Percentiles rank a stretch among this genome's conserved stretches.
These are phyloP conservation scores for Hypoxylon sp. DNA, from an alignment of 2,329 filamentous ascomycete species.

Conservation along the genomic window DNA sequence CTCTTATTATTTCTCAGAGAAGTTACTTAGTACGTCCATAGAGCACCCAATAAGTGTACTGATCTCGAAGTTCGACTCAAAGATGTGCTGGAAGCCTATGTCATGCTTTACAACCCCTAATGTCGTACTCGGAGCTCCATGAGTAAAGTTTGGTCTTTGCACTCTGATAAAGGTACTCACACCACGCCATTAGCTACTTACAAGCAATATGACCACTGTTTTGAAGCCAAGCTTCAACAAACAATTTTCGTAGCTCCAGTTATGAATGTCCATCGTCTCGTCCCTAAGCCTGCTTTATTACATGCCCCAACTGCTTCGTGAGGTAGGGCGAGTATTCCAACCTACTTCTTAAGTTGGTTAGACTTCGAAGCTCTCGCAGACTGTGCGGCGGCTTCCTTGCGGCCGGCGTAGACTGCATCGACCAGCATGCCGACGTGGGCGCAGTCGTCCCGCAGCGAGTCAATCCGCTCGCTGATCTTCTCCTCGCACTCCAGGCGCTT, in stretches of 20 bases:
- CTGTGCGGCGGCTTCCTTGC: constrained; percentile 31
- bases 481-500: constrained; percentile 35
- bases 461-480: constrained; percentile 28
- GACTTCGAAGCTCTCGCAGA: constrained; percentile 11
- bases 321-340: no score
- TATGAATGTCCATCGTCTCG: not conserved
- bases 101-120: not conserved
- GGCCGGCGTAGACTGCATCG: constrained; percentile 40
- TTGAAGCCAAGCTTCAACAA: not conserved
- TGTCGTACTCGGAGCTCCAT: not conserved
- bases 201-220: not conserved
- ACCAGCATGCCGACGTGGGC: constrained; percentile 42
- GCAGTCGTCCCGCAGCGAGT: constrained; percentile 35
- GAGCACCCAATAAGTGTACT: not conserved
- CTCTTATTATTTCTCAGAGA: no score
- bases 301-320: no score
- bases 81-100: not conserved
- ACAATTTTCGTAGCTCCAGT: not conserved
- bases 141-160: not conserved
- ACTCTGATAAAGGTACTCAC: not conserved
- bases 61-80: not conserved
- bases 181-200: not conserved
- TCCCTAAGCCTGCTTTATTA: not conserved
- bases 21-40: no score
- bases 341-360: constrained; percentile 1